phyloP scores from a whole-genome alignment of 805 yeast genomes.

The Barnettozyma pratensis region DNA sequence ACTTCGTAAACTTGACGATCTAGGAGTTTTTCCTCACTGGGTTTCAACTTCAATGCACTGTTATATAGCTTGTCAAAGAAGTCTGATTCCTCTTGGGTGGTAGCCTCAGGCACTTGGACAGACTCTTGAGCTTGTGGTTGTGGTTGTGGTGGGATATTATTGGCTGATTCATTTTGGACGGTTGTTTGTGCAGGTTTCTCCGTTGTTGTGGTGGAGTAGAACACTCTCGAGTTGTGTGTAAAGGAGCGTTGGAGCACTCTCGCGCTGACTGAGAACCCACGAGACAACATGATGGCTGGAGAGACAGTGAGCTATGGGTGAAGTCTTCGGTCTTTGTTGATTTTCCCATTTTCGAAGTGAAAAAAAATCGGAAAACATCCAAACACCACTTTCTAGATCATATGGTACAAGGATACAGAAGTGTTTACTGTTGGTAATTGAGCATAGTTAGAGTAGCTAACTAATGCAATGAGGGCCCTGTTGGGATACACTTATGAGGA shows the following conservation, averaged over 20 bases:
- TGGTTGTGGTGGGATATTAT: constrained; percentile 6
- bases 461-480: not conserved
- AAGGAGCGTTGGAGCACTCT: constrained; percentile 8
- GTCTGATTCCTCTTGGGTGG: constrained; percentile 10
- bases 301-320: no score
- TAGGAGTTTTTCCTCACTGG: constrained; percentile 12
- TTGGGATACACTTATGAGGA: not conserved
- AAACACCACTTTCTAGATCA: constrained; percentile 2
- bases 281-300: constrained; percentile 5
- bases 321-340: not conserved
- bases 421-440: not conserved
- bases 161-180: not conserved
- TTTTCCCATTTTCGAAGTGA: constrained; percentile 3
- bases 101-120: not conserved
- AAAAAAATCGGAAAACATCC: constrained; percentile 10
- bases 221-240: constrained; percentile 3
- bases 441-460: not conserved
- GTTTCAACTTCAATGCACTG: constrained; percentile 15
- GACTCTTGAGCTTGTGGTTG: constrained; percentile 9
- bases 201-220: constrained; percentile 9
- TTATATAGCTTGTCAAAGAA: constrained; percentile 15
- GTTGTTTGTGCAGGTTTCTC: not conserved
- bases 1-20: constrained; percentile 20
- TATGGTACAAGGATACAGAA: no score
- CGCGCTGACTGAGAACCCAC: constrained; percentile 6